A percentile compares a stretch with the other conserved stretches of the same genome.
Conservation (phyloP, 495 filamentous ascomycete genomes). For the Trichocladium uniseriatum region DNA sequence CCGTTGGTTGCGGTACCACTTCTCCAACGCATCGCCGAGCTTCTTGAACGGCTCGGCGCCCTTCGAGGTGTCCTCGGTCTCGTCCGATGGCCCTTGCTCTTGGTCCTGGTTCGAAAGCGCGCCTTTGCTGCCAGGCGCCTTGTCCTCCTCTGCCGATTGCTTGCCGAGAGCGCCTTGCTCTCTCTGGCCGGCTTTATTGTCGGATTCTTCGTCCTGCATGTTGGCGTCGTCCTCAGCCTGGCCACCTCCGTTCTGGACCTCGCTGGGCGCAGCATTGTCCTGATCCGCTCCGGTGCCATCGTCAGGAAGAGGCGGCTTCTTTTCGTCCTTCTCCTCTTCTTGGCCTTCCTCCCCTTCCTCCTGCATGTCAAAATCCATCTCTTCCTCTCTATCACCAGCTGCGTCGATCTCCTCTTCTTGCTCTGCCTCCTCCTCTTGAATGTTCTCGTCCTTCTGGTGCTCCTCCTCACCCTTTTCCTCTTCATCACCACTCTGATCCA, state of each 20-base stretch:
- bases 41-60: slow-evolving; percentile 73
- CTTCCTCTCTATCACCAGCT: slow-evolving; percentile 25
- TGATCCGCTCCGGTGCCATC: slow-evolving; percentile 47
- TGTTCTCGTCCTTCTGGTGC: slow-evolving; percentile 40
- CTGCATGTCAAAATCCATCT: slow-evolving; percentile 33
- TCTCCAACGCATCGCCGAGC: slow-evolving; percentile 84
- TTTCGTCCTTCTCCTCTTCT: slow-evolving; percentile 26
- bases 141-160: slow-evolving; percentile 40
- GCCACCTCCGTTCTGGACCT: slow-evolving; percentile 48
- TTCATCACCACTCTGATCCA: slow-evolving; percentile 11
- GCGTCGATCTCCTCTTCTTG: slow-evolving; percentile 25
- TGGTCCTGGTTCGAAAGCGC: slow-evolving; percentile 44
- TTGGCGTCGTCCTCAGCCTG: slow-evolving; percentile 47
- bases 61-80: slow-evolving; percentile 33
- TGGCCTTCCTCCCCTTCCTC: slow-evolving; percentile 26
- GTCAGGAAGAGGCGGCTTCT: slow-evolving; percentile 24
- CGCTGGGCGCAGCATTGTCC: slow-evolving; percentile 59
- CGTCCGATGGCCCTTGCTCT: slow-evolving; percentile 37
- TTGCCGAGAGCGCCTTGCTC: slow-evolving; percentile 42
- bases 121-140: slow-evolving; percentile 41
- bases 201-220: slow-evolving; percentile 33
- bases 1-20: slow-evolving; percentile 76
- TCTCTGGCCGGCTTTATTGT: slow-evolving; percentile 38
- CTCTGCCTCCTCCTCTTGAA: slow-evolving; percentile 21
- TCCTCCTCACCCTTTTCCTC: slow-evolving; percentile 21